A percentile compares a stretch with the other conserved stretches of the same genome.
phyloP scores from a whole-genome alignment of 2,329 filamentous ascomycete species.

The Penicillium sclerotiorum region DNA sequence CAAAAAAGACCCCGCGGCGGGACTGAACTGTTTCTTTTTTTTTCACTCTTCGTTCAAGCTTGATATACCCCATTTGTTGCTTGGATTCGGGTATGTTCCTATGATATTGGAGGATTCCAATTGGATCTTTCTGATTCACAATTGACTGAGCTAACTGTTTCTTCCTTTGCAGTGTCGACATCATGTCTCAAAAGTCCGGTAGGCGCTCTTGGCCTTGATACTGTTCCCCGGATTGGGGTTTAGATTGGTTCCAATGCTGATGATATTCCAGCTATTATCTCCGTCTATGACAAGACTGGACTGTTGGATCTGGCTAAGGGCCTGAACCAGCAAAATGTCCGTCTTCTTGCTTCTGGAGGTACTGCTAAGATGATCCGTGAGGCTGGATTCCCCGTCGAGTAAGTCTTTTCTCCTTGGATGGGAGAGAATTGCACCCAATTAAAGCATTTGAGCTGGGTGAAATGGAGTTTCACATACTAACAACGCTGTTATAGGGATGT shows the following conservation, averaged over 20 bases:
- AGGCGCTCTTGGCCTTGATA: constrained; percentile 24
- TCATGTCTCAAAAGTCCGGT: constrained; percentile 47
- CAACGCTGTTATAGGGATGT: constrained; percentile 68
- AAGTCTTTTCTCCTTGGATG: constrained; percentile 43
- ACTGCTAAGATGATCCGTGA: constrained; percentile 97
- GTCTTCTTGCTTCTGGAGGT: constrained; percentile 90
- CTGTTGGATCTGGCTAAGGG: constrained; percentile 90
- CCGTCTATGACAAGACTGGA: constrained; percentile 98
- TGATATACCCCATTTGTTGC: constrained; percentile 15
- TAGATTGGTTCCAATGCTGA: constrained; percentile 17
- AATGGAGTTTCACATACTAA: constrained; percentile 3
- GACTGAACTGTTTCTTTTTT: constrained; percentile 24
- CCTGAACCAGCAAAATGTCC: constrained; percentile 83
- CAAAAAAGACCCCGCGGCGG: constrained; percentile 27
- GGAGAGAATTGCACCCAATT: not conserved
- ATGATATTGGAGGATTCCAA: not conserved
- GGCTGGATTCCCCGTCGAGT: constrained; percentile 93
- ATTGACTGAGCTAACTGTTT: not conserved
- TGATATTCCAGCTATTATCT: constrained; percentile 72
- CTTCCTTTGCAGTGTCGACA: constrained; percentile 16
- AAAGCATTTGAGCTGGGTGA: not conserved
- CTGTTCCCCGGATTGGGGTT: constrained; percentile 22
- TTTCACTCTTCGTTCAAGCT: constrained; percentile 17
- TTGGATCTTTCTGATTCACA: not conserved
- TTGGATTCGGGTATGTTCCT: constrained; percentile 26